Conservation (phyloP, 306 rosid species). For the Cicer chorassanicum region DNA sequence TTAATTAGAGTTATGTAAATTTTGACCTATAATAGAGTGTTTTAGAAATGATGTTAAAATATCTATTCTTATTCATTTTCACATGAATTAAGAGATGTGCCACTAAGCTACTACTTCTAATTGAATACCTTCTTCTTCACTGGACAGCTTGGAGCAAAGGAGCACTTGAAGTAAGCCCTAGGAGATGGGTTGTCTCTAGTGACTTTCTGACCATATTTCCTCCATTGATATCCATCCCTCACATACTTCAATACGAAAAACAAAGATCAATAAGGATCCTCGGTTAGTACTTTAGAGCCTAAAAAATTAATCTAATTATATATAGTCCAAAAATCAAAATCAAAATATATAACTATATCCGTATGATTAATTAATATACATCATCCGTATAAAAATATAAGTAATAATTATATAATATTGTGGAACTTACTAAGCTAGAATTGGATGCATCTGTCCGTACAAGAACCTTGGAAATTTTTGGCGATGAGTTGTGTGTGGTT, state of each 20-base stretch:
- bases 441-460: conserved; percentile 67
- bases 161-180: conserved; percentile 94
- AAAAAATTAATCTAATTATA: neutral
- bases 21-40: too few relatives aligned
- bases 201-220: conserved; percentile 95
- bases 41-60: too few relatives aligned
- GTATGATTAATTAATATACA: too few relatives aligned
- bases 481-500: conserved; percentile 46
- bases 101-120: neutral
- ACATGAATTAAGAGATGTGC: too few relatives aligned
- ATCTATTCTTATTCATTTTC: too few relatives aligned
- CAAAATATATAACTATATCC: too few relatives aligned
- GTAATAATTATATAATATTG: neutral
- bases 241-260: conserved; percentile 54
- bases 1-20: too few relatives aligned
- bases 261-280: neutral
- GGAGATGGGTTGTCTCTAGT: conserved; percentile 96
- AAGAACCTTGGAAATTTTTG: conserved; percentile 62
- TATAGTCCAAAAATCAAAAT: neutral
- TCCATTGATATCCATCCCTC: conserved; percentile 95
- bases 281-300: neutral
- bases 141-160: conserved; percentile 78
- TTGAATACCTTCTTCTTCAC: conserved; percentile 83
- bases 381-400: too few relatives aligned
- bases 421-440: conserved; percentile 63